These are phyloP conservation scores for Metschnikowia proteae DNA, from an alignment of 805 yeast genomes.

Conservation along the genomic window DNA sequence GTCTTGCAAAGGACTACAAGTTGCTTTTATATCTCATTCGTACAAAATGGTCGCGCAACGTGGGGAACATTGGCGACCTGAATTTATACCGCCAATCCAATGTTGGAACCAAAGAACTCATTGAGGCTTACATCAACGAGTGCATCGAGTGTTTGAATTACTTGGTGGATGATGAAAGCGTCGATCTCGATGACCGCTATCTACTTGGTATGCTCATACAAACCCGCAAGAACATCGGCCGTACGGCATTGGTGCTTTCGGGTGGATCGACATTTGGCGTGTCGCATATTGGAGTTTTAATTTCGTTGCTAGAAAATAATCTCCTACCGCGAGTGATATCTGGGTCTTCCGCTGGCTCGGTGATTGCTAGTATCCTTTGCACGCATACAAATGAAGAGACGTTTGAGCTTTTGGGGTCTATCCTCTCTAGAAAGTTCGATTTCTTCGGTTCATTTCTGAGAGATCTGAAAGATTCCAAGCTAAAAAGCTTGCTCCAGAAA, in stretches of 20 bases:
- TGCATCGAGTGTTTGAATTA: constrained; percentile 50
- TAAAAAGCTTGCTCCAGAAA: constrained; percentile 43
- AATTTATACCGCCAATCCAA: constrained; percentile 72
- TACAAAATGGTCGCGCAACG: constrained; percentile 79
- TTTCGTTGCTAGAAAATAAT: constrained; percentile 69
- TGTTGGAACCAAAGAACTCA: constrained; percentile 79
- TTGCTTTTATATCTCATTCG: constrained; percentile 69
- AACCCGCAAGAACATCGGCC: constrained; percentile 86
- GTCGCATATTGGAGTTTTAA: constrained; percentile 87
- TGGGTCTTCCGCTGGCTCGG: constrained; percentile 96
- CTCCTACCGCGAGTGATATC: constrained; percentile 83
- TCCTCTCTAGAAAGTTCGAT: constrained; percentile 54
- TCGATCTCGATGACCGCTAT: constrained; percentile 59
- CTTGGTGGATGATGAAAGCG: constrained; percentile 36
- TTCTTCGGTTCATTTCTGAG: constrained; percentile 38
- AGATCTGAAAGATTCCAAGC: constrained; percentile 42
- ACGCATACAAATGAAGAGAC: constrained; percentile 74
- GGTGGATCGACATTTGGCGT: constrained; percentile 97
- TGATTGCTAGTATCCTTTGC: constrained; percentile 85
- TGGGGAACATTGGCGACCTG: constrained; percentile 84
- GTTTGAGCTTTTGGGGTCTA: constrained; percentile 50
- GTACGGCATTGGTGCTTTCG: constrained; percentile 89
- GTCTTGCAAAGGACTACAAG: constrained; percentile 54
- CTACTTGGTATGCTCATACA: constrained; percentile 77
- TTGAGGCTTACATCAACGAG: constrained; percentile 80